phyloP scores from a whole-genome alignment of 2,329 filamentous ascomycete genomes.

The Gremmenia infestans region DNA sequence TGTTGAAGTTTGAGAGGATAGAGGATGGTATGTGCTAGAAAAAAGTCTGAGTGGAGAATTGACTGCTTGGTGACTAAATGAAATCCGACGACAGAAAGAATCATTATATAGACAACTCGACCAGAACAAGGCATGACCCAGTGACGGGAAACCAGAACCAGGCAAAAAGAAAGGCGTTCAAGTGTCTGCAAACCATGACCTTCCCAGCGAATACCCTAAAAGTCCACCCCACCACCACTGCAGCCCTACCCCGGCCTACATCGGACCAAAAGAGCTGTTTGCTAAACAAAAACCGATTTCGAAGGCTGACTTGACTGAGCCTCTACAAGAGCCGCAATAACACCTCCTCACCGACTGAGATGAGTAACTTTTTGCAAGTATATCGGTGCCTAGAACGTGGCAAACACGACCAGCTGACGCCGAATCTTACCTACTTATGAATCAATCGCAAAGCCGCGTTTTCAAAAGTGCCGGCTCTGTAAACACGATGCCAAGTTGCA shows the following conservation, averaged over 20 bases:
- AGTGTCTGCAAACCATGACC: constrained; percentile 6
- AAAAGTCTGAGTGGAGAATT: neutral
- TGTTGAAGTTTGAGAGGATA: neutral
- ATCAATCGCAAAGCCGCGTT: neutral
- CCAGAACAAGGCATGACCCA: constrained; percentile 7
- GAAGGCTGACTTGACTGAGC: neutral
- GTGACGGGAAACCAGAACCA: constrained; percentile 3
- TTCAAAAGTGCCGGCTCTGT: neutral
- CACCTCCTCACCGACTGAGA: constrained; percentile 1
- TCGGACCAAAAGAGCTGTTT: constrained; percentile 4
- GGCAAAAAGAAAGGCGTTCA: neutral
- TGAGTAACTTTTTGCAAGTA: neutral
- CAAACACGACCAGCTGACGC: constrained; percentile 1
- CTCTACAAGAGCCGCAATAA: constrained; percentile 1
- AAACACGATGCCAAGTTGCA: neutral
- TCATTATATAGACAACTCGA: constrained; percentile 15
- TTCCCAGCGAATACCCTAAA: constrained; percentile 1
- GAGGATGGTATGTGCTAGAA: neutral
- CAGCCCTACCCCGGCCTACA: constrained; percentile 11
- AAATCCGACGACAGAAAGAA: neutral
- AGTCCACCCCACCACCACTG: constrained; percentile 2
- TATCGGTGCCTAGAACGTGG: neutral
- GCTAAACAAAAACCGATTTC: neutral
- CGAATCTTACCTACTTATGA: neutral
- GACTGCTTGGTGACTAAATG: constrained; percentile 3